Base-by-base conservation (phyloP, 306 rosid genomes). In the Cotoneaster glaucophyllus region DNA sequence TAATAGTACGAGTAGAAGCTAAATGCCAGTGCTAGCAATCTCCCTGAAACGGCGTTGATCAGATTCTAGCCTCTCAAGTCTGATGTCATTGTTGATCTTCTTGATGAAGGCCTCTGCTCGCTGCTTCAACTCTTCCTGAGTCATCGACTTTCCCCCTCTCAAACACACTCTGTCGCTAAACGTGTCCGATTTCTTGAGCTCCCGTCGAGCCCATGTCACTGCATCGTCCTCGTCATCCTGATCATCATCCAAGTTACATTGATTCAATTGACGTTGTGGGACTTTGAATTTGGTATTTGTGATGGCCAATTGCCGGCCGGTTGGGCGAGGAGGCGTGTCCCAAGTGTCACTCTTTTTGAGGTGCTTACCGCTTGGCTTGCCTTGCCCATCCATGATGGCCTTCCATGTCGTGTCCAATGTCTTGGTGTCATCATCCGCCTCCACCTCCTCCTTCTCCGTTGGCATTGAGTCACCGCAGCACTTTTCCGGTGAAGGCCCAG, bases 31-130 rank as follows among this genome's bases (percentile, higher is more conserved):
- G 59, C 84, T 80, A 14, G 86, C 84, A 89, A 83, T 80, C 29
- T 87, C 88, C 83, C 25, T 56, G 81, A 80, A 82, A 31, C 90
- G 89, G 17, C 90, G 90, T 71, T 88, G 93, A 32, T 87, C 84
- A 28, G 98, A 93, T 85, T 93, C 94, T 32, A 88, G 89, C 78
- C 98, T 81, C 87, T 91, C 93, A 48, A 91, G 52, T 81, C 88
- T 88, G 66, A 93, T 91, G 22, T 86, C 83, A 11, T 74, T 41
- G 44, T 91, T 90, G 67, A 93, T 62, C 69, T 83, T 87, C 63
- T 79, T 78, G 19, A 93, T 93, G 79, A 93, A 90, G 1, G 85
- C 96, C 48, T 93, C 98, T 1, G 90, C 85, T 50, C 93, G 44
- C 66, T 54, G 77, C 18, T 85, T 79, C 88, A 93, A 43, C 67